phyloP scores from a whole-genome alignment of 495 filamentous ascomycete species.

The Podospora comata region DNA sequence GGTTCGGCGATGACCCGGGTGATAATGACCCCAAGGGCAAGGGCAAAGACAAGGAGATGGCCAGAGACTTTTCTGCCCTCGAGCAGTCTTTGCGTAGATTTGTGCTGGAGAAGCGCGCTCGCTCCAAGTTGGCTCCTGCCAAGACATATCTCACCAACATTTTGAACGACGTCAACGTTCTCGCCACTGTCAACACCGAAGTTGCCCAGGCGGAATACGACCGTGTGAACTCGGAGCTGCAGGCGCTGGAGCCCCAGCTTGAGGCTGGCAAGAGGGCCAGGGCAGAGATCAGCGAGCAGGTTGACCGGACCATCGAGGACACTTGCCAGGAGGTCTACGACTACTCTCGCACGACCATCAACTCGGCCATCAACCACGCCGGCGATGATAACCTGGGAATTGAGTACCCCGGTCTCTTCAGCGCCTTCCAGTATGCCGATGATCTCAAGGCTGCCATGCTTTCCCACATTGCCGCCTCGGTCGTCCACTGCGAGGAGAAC shows the following conservation, averaged over 20 bases:
- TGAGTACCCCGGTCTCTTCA: conserved; percentile 78
- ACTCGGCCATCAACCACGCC: conserved; percentile 65
- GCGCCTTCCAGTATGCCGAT: conserved; percentile 88
- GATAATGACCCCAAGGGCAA: conserved; percentile 75
- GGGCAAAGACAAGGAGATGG: conserved; percentile 81
- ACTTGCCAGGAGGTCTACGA: conserved; percentile 82
- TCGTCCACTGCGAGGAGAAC: conserved; percentile 76
- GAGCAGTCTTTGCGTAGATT: conserved; percentile 88
- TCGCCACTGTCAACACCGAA: conserved; percentile 85
- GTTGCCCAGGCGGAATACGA: conserved; percentile 83
- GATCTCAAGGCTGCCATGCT: conserved; percentile 91
- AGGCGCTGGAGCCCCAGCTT: conserved; percentile 78
- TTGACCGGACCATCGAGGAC: conserved; percentile 77
- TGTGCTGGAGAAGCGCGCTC: conserved; percentile 91
- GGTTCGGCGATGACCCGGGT: conserved; percentile 54
- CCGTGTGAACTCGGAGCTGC: conserved; percentile 73
- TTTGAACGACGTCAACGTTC: conserved; percentile 73
- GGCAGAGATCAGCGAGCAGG: conserved; percentile 73
- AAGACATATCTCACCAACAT: conserved; percentile 96
- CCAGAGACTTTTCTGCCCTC: conserved; percentile 82
- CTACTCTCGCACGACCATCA: conserved; percentile 70
- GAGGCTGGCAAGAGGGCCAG: conserved; percentile 80
- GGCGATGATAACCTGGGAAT: conserved; percentile 76
- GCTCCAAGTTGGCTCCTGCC: conserved; percentile 92
- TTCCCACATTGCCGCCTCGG: conserved; percentile 73